Base-by-base conservation (phyloP, 1,284 basidiomycete genomes). In the Ganoderma multipileum region DNA sequence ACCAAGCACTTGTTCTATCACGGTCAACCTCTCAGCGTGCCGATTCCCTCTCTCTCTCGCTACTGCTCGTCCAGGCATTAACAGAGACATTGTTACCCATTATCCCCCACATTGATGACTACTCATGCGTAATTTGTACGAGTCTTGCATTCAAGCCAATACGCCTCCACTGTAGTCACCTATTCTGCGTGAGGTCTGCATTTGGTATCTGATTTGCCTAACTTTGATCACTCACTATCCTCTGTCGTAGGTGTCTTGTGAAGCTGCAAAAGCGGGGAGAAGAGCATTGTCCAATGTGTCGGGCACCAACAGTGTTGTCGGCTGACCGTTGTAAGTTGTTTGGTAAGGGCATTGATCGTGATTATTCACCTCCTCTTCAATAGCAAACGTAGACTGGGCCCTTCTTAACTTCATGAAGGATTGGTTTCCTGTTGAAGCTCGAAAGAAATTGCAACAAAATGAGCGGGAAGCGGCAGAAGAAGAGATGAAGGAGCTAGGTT, bases 231-330 rank as follows among this genome's bases (percentile, higher is more conserved):
- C 30, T 52, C n/a, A 38, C 26, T n/a, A 33, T 36, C 26, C 23
- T 41, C 38, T n/a, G 18, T 11, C 36, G 18, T 28, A 87, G 90
- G 62, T 98, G 96, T 79, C 83, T 99, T 20, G 95, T 96, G 61
- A 98, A 98, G 83, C 93, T 99, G 89, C 97, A 99, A 82, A 94
- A 93, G 76, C 85, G 92, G 18, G 89, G 91, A 0, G 90, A 93
- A 74, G 87, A 84, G 14, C 84, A 92, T 71, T 99, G 97, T 79
- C 97, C 97, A 1, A 87, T 98, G 78, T 99, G 97, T 79, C 86
- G 95, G 33, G 85, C 91, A 1, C 87, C 89, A 2, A 91, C 90
- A 12, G 94, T 97, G 11, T 77, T 95, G 39, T 81, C 84, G 23
- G 95, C 95, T 11, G 87, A 95, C 78, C 84, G 90, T 76, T 83